These are phyloP conservation scores for Trypanosoma caninum DNA, from an alignment of 208 protist genomes.

Conservation along the genomic window DNA sequence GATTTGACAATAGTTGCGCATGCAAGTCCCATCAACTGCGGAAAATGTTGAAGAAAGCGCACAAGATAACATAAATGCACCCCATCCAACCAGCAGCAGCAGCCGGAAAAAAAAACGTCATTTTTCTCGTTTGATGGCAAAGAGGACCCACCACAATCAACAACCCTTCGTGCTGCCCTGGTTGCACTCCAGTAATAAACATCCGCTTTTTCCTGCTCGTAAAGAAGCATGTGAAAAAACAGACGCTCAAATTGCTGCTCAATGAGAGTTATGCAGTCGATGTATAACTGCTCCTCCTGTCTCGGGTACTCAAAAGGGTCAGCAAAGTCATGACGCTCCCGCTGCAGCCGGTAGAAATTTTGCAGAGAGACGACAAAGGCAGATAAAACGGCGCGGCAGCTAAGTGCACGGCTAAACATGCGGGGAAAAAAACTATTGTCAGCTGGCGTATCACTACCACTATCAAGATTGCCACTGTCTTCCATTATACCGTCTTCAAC, in stretches of 20 bases:
- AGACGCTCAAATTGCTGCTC: constrained; percentile 49
- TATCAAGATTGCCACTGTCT: not conserved
- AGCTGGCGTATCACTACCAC: not conserved
- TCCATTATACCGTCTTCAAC: not conserved
- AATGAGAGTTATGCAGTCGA: constrained; percentile 43
- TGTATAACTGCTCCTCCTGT: constrained; percentile 69
- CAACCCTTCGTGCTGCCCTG: constrained; percentile 5
- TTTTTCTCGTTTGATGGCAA: not conserved
- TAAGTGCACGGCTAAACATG: constrained; percentile 24
- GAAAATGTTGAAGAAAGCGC: constrained; percentile 79
- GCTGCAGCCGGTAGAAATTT: constrained; percentile 39
- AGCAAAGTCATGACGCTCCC: constrained; percentile 49
- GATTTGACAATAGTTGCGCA: constrained; percentile 31
- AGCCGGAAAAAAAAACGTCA: not conserved
- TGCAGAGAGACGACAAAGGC: constrained; percentile 49
- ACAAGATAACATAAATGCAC: constrained; percentile 75
- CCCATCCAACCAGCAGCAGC: constrained; percentile 21
- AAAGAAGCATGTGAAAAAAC: constrained; percentile 56
- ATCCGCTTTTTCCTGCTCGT: constrained; percentile 65
- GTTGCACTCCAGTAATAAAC: constrained; percentile 43
- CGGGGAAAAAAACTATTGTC: not conserved
- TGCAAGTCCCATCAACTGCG: constrained; percentile 69
- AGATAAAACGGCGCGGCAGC: constrained; percentile 44
- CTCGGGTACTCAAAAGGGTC: constrained; percentile 61
- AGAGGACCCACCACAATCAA: not conserved